Percentiles rank a stretch among this genome's conserved stretches.
phyloP scores from a whole-genome alignment of 441 rosid genomes.

The Erodium moschatum region DNA sequence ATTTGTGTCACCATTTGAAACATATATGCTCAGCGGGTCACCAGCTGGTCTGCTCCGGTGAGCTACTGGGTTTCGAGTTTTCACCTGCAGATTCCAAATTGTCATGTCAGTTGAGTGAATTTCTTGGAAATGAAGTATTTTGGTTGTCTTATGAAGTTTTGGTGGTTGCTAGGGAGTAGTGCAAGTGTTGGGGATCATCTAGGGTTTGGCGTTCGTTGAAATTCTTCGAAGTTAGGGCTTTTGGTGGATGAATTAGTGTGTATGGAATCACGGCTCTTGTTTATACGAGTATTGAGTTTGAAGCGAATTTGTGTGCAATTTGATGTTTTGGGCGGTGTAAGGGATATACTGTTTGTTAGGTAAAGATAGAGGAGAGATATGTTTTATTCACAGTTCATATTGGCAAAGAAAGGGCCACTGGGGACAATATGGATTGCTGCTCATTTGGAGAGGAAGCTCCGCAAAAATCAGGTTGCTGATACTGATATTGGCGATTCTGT shows the following conservation, averaged over 20 bases:
- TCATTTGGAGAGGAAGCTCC: constrained; percentile 97
- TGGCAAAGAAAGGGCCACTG: constrained; percentile 99
- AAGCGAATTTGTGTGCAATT: background rate
- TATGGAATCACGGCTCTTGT: constrained; percentile 11
- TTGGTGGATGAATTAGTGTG: background rate
- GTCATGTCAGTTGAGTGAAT: constrained; percentile 1
- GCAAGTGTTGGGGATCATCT: constrained; percentile 7
- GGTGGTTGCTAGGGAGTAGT: constrained; percentile 5
- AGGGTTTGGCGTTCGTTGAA: constrained; percentile 12
- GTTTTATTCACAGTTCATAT: constrained; percentile 98
- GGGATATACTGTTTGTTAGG: constrained; percentile 26
- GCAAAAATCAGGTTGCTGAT: constrained; percentile 98
- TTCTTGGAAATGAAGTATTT: background rate
- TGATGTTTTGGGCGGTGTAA: background rate
- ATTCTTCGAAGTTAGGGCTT: constrained; percentile 15
- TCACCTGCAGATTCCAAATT: constrained; percentile 2
- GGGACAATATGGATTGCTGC: constrained; percentile 99
- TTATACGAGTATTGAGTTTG: constrained; percentile 9
- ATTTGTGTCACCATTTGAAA: background rate
- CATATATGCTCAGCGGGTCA: background rate
- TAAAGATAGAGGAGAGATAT: constrained; percentile 30
- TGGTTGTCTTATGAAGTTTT: background rate
- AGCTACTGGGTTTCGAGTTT: background rate
- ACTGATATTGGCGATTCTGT: constrained; percentile 97
- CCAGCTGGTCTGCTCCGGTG: background rate